phyloP scores from a whole-genome alignment of 306 rosid species.

The Herpetospermum pedunculosum region DNA sequence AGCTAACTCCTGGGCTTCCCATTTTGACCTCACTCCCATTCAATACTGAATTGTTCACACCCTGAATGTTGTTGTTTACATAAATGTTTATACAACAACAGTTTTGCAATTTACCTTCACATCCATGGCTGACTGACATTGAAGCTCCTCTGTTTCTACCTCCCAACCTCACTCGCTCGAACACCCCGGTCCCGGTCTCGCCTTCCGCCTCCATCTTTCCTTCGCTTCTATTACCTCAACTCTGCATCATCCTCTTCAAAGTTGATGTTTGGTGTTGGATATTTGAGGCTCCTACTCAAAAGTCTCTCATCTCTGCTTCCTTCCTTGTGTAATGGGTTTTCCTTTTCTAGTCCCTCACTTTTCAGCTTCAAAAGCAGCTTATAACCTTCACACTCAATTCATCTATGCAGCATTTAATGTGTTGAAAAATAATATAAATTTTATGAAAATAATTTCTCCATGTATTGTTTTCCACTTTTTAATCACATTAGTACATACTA shows the following conservation, averaged over 20 bases:
- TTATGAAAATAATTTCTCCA: background rate
- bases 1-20: slow-evolving; percentile 39
- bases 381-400: background rate
- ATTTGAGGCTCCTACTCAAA: background rate
- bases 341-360: background rate
- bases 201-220: background rate
- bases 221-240: background rate
- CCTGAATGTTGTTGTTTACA: slow-evolving; percentile 41
- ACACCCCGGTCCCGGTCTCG: background rate
- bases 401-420: background rate
- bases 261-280: background rate
- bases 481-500: too few species aligned
- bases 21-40: slow-evolving; percentile 22
- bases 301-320: background rate
- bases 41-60: slow-evolving; percentile 25
- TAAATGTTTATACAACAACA: slow-evolving; percentile 38
- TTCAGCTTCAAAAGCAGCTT: background rate
- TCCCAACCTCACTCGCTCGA: slow-evolving; percentile 11
- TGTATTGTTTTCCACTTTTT: too few species aligned
- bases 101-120: slow-evolving; percentile 6
- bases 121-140: slow-evolving; percentile 5
- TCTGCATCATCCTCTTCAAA: background rate
- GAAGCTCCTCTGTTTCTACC: slow-evolving; percentile 37
- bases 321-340: background rate
- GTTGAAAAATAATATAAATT: too few species aligned